A percentile compares a stretch with the other conserved stretches of the same genome.
Evolutionary conservation across 2,329 filamentous ascomycete species (phyloP).

Genomic region (Cytospora mali): DNA sequence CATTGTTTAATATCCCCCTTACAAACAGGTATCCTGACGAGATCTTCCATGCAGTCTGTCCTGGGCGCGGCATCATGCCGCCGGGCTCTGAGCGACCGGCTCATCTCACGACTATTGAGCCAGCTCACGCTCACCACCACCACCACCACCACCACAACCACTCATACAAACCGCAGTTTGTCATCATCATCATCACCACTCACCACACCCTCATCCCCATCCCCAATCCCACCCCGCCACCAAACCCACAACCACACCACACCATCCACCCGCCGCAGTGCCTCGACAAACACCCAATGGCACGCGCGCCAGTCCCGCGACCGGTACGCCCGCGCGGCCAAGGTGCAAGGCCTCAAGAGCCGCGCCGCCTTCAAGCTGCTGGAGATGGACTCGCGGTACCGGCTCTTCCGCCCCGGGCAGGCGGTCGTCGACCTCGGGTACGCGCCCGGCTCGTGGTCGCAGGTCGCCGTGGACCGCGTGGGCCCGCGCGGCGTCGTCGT

Average conservation of each 20-base stretch:
- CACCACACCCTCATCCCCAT: too few species aligned
- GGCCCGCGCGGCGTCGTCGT: constrained; percentile 77
- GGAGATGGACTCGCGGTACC: constrained; percentile 83
- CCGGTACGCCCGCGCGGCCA: constrained; percentile 72
- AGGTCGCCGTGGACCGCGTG: constrained; percentile 80
- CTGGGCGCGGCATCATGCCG: constrained; percentile 14
- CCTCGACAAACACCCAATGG: constrained; percentile 76
- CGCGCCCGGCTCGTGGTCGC: constrained; percentile 74
- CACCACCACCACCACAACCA: not conserved
- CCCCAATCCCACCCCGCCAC: not conserved
- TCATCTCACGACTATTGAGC: constrained; percentile 22
- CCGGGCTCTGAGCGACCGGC: constrained; percentile 13
- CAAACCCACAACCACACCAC: not conserved
- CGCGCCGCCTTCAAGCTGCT: constrained; percentile 92
- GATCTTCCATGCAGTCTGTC: not conserved
- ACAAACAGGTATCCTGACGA: not conserved
- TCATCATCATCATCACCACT: not conserved
- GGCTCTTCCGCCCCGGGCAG: constrained; percentile 76
- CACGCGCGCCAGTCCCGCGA: constrained; percentile 77
- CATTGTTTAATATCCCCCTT: not conserved
- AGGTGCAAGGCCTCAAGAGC: constrained; percentile 79
- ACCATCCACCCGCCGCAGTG: constrained; percentile 24
- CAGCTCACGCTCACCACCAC: constrained; percentile 15
- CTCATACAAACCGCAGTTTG: not conserved
- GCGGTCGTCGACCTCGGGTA: constrained; percentile 91